Percentiles rank a stretch among this genome's conserved stretches.
Evolutionary conservation across 352 stramenopile species (phyloP).

Genomic region (Poterioochromonas sp.): DNA sequence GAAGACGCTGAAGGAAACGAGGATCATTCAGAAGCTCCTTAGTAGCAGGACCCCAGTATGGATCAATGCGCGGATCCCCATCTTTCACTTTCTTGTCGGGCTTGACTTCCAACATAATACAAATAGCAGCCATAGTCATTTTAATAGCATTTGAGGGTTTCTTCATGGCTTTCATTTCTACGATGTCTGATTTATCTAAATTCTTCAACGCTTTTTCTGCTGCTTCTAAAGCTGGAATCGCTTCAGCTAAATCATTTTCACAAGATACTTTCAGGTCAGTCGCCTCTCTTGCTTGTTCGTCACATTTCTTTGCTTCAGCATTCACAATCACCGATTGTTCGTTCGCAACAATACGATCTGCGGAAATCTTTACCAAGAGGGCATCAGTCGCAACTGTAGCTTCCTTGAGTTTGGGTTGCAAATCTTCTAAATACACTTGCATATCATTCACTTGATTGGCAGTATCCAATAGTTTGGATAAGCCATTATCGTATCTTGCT

Average conservation of each 20-base stretch:
- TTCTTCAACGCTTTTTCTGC: slow-evolving; percentile 79
- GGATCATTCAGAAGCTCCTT: slow-evolving; percentile 82
- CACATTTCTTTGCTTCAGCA: slow-evolving; percentile 48
- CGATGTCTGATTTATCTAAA: slow-evolving; percentile 84
- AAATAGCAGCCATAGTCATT: slow-evolving; percentile 84
- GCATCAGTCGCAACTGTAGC: slow-evolving; percentile 77
- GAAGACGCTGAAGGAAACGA: slow-evolving; percentile 77
- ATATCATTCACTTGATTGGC: slow-evolving; percentile 84
- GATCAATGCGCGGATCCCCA: slow-evolving; percentile 53
- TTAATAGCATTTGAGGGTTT: slow-evolving; percentile 85
- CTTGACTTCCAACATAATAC: slow-evolving; percentile 84
- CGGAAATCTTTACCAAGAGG: slow-evolving; percentile 72
- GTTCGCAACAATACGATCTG: slow-evolving; percentile 48
- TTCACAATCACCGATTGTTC: slow-evolving; percentile 59
- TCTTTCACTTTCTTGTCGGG: slow-evolving; percentile 59
- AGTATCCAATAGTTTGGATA: slow-evolving; percentile 83
- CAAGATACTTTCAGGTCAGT: slow-evolving; percentile 76
- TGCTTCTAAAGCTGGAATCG: slow-evolving; percentile 77
- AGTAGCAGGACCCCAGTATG: slow-evolving; percentile 83
- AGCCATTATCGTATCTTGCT: slow-evolving; percentile 77
- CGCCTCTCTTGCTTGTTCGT: slow-evolving; percentile 60
- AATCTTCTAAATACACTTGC: slow-evolving; percentile 75
- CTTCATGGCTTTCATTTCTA: slow-evolving; percentile 87
- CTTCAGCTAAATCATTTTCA: slow-evolving; percentile 77
- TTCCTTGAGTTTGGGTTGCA: slow-evolving; percentile 80